Conservation (phyloP, 2,329 filamentous ascomycete species). For the Aspergillus flavus region DNA sequence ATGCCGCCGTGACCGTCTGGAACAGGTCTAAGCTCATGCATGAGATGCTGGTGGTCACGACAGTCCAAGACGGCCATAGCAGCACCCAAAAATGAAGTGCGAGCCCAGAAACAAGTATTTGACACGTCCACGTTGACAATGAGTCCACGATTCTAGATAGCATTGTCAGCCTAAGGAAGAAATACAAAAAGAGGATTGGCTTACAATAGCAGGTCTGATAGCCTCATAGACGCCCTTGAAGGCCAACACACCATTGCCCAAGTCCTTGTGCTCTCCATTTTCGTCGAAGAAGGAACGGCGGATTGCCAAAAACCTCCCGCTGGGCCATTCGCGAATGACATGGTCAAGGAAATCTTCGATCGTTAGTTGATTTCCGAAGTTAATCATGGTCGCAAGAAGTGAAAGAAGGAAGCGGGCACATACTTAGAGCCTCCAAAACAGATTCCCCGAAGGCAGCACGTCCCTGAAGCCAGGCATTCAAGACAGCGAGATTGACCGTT, state of each 20-base stretch:
- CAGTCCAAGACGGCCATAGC: slow-evolving; percentile 37
- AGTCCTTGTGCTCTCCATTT: slow-evolving; percentile 50
- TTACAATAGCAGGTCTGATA: slow-evolving; percentile 71
- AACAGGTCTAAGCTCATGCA: slow-evolving; percentile 25
- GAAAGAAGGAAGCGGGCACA: slow-evolving; percentile 27
- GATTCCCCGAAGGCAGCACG: slow-evolving; percentile 63
- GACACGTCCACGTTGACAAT: slow-evolving; percentile 88
- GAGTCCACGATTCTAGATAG: slow-evolving; percentile 60
- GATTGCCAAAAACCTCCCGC: slow-evolving; percentile 67
- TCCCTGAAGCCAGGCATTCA: slow-evolving; percentile 68
- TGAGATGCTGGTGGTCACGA: slow-evolving; percentile 36
- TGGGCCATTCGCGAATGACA: slow-evolving; percentile 77
- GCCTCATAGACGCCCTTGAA: slow-evolving; percentile 90
- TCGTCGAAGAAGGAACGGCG: slow-evolving; percentile 80
- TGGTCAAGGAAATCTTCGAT: slow-evolving; percentile 79
- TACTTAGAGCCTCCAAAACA: slow-evolving; percentile 77
- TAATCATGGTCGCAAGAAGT: neutral
- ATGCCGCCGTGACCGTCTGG: slow-evolving; percentile 27
- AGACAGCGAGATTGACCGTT: slow-evolving; percentile 66
- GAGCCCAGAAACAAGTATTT: slow-evolving; percentile 84
- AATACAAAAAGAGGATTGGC: slow-evolving; percentile 10
- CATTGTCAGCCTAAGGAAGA: slow-evolving; percentile 28
- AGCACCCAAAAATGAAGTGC: slow-evolving; percentile 38
- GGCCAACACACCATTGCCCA: slow-evolving; percentile 72
- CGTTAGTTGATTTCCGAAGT: slow-evolving; percentile 8